Base-by-base conservation (phyloP, 208 protist species). In the Leishmania tropica region DNA sequence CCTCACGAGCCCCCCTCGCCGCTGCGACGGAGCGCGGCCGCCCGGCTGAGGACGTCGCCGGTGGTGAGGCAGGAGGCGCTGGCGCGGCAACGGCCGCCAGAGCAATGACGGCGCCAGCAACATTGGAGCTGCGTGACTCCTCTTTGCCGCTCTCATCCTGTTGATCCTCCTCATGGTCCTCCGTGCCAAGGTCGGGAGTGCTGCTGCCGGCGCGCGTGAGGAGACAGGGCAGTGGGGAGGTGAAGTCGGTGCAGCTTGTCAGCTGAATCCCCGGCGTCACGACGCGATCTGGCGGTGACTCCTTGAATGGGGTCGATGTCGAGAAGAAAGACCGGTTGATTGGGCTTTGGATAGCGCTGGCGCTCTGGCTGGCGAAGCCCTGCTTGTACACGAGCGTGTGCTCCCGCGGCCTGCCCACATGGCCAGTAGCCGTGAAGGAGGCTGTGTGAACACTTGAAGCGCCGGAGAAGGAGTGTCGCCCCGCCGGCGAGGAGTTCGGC, bases 151-250 rank as follows among this genome's bases (percentile, higher is more conserved):
- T 62, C 40, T 65, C 7, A 24, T 24, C 31, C 31, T 21, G 31
- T n/a, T n/a, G 54, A 21, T 24, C 7, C 37, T 19, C 42, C 37
- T 35, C 75, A 21, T 31, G 15, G 6, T 28, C 21, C 28, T 21
- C 28, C 2, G 35, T 10, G 75, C 56, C 8, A 3, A 78, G 24
- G 31, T 68, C 75, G 37, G 75, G 54, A 37, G 56, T 68, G 75
- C 17, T 65, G 75, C 56, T 78, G 10, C 75, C 75, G 40, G 75
- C 54, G 21, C 75, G 75, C 21, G 75, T 78, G 28, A 78, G 53
- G 19, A 40, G 75, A 6, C 56, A 47, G 10, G 53, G 48, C 75
- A 40, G 11, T 28, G 75, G 75, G 13, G 56, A 67, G 40, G 40
- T 31, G 31, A 65, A 51, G 21, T 51, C 47, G 13, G 37, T 31